Percentiles rank a stretch among this genome's conserved stretches.
phyloP scores from a whole-genome alignment of 306 rosid genomes.

The Cotoneaster glaucophyllus region DNA sequence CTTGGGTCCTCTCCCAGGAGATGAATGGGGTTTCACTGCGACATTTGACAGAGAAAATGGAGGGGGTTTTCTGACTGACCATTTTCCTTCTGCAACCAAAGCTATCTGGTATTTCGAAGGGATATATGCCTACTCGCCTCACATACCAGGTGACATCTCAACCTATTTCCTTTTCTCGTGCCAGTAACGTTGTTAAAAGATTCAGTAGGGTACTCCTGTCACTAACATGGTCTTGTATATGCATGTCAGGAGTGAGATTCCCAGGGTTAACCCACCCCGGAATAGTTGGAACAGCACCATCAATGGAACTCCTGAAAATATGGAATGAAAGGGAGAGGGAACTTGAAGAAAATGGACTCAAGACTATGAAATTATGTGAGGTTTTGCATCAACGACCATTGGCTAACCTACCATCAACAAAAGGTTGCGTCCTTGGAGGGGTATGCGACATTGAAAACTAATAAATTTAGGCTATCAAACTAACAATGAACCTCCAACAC shows the following conservation, averaged over 20 bases:
- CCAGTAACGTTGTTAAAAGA: not conserved
- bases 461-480: not conserved
- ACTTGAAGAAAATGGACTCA: slow-evolving; percentile 52
- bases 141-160: slow-evolving; percentile 68
- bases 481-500: not conserved
- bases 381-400: slow-evolving; percentile 83
- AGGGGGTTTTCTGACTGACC: slow-evolving; percentile 83
- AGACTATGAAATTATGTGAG: slow-evolving; percentile 66
- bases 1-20: slow-evolving; percentile 89
- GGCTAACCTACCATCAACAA: slow-evolving; percentile 68
- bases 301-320: slow-evolving; percentile 67
- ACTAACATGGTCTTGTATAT: not conserved
- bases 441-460: slow-evolving; percentile 23
- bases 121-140: slow-evolving; percentile 86
- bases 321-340: slow-evolving; percentile 80
- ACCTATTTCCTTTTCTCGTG: not conserved
- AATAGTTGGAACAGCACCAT: slow-evolving; percentile 87
- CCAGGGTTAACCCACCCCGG: slow-evolving; percentile 92
- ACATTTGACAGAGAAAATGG: slow-evolving; percentile 94
- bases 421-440: slow-evolving; percentile 72
- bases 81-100: slow-evolving; percentile 82
- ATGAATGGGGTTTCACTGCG: slow-evolving; percentile 94
- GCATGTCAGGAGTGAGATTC: slow-evolving; percentile 70
- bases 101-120: slow-evolving; percentile 94
- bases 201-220: not conserved